A percentile compares a stretch with the other conserved stretches of the same genome.
Conservation (phyloP, 164 flowering plant species). For the Chimonanthus praecox region DNA sequence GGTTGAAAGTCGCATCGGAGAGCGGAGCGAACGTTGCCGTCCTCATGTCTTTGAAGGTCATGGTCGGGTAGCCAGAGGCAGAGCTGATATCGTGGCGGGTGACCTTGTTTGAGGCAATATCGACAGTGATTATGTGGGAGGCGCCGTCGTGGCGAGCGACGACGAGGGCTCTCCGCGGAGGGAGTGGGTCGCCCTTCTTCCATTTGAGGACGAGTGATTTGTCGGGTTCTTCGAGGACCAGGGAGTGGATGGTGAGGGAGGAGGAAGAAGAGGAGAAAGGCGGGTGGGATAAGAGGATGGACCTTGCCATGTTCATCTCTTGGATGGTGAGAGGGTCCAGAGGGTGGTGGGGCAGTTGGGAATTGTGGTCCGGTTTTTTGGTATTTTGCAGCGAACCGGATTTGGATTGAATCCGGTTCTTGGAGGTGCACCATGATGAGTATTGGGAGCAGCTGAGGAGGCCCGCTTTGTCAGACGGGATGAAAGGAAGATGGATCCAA, state of each 20-base stretch:
- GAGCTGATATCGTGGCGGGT: slow-evolving; percentile 23
- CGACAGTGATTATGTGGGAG: slow-evolving; percentile 44
- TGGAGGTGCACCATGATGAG: slow-evolving; percentile 26
- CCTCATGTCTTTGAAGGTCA: slow-evolving; percentile 28
- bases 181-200: slow-evolving; percentile 3
- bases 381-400: neutral
- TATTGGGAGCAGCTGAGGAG: slow-evolving; percentile 14
- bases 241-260: slow-evolving; percentile 24
- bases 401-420: slow-evolving; percentile 20
- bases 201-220: too few relatives aligned
- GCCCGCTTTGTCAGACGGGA: neutral
- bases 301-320: slow-evolving; percentile 36
- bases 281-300: slow-evolving; percentile 27
- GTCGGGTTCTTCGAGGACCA: neutral
- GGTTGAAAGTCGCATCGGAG: slow-evolving; percentile 23
- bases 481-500: slow-evolving; percentile 11
- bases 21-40: slow-evolving; percentile 30
- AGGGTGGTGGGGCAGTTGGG: slow-evolving; percentile 42
- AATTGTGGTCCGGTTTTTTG: slow-evolving; percentile 12
- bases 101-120: slow-evolving; percentile 25
- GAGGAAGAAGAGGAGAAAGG: slow-evolving; percentile 23
- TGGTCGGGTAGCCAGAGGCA: slow-evolving; percentile 36
- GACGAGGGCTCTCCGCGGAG: slow-evolving; percentile 38
- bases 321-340: slow-evolving; percentile 57
- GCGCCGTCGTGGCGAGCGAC: slow-evolving; percentile 30